Evolutionary conservation across 83 land plant genomes (phyloP), one percentile per base, ranked within the genome.

Genomic region (Thuja plicata): DNA sequence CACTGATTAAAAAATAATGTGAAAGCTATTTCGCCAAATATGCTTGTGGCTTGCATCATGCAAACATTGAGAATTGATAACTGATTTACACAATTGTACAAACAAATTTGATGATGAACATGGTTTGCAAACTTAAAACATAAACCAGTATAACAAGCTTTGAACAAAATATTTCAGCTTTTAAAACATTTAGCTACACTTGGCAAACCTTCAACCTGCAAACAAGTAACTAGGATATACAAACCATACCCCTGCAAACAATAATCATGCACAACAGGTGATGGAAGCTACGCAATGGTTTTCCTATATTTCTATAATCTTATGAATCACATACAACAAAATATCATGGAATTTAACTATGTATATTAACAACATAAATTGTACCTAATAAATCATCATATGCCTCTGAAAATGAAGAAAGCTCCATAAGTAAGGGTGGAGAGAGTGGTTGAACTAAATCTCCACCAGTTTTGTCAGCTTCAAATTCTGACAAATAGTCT

Each of bases 341-440:
- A 55, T 27, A 89, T 79, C 2, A 32, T 43, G 19, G 27, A 24
- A 21, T 11, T 55, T 8, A 88, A 88, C 13, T 89, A 32, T 38
- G 35, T 8, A 5, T n/a, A 40, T 79, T 21, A 41, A 40, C 76
- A 15, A 66, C 34, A 90, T 32, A 15, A 62, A 87, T 88, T 30
- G 52, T 92, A 95, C 94, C 96, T 50, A 95, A 93, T 84, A 95
- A 92, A 81, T 95, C 96, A 50, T 95, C 96, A 90, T 95, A 95
- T 83, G 95, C 48, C 89, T 95, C 95, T 37, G 89, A 54, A 54
- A 91, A 89, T 4, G 89, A 84, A 21, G 93, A 90, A 60, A 92
- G 60, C n/a, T 94, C 95, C 95, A 94, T 92, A 15, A 94, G 90
- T 87, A 96, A 89, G 37, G 96, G 96, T 19, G 96, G 97, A 45